Conservation (phyloP, 176 grass and related monocot genomes). For the Zoysia japonica region DNA sequence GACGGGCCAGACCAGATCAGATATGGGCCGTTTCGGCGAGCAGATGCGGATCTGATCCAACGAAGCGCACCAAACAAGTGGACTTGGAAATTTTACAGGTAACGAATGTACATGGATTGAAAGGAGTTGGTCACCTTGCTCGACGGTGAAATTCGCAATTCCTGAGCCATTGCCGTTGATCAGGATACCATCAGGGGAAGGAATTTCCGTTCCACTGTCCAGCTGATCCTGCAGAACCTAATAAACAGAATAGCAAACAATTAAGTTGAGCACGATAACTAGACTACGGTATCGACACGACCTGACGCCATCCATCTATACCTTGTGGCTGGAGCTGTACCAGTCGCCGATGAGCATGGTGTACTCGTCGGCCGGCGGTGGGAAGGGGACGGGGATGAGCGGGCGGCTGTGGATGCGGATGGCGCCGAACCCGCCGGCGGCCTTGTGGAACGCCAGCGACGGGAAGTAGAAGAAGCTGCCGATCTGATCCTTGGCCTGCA, state of each 20-base stretch:
- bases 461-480: conserved; percentile 76
- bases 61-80: not conserved
- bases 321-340: conserved; percentile 61
- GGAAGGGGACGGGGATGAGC: conserved; percentile 61
- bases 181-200: conserved; percentile 62
- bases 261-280: not conserved
- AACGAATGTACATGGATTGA: not conserved
- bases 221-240: conserved; percentile 64
- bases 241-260: not conserved
- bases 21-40: not conserved
- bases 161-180: conserved; percentile 72
- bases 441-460: conserved; percentile 80
- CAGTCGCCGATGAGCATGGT: conserved; percentile 82
- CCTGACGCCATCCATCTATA: not conserved
- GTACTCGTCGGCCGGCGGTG: conserved; percentile 53
- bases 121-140: conserved; percentile 49
- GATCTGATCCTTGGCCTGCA: conserved; percentile 81
- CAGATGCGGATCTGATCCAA: not conserved
- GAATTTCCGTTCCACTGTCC: conserved; percentile 55
- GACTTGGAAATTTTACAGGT: not conserved
- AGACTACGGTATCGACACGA: not conserved
- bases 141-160: conserved; percentile 44
- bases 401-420: conserved; percentile 63
- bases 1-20: not conserved
- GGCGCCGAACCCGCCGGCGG: conserved; percentile 67